A percentile compares a stretch with the other conserved stretches of the same genome.
Conservation (phyloP, 1,284 basidiomycete genomes). For the Inonotus hispidus region DNA sequence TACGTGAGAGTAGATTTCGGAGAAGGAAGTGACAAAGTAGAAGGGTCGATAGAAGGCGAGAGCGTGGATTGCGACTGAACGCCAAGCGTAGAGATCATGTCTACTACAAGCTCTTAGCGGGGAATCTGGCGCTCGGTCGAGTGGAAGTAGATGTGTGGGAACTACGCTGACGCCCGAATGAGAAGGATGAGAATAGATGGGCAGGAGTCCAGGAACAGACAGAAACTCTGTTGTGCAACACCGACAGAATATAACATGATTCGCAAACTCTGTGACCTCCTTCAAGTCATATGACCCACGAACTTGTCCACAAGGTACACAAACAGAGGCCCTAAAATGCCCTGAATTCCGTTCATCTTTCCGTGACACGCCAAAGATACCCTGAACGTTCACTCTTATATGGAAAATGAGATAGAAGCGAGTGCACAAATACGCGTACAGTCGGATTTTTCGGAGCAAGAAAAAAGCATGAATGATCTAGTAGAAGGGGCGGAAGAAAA, state of each 20-base stretch:
- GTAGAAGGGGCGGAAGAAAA: background rate
- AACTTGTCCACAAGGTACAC: background rate
- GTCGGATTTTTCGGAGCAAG: no score
- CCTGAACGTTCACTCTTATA: background rate
- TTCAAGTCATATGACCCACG: background rate
- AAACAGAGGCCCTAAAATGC: background rate
- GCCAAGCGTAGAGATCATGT: no score
- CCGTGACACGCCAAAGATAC: conserved; percentile 2
- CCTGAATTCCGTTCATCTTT: background rate
- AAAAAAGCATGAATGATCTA: background rate
- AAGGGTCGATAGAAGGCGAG: no score
- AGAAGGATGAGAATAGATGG: background rate
- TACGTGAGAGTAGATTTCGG: background rate
- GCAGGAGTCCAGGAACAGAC: background rate
- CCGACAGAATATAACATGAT: background rate
- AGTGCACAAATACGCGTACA: background rate
- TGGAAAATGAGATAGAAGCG: background rate
- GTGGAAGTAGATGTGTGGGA: no score
- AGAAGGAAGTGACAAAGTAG: background rate
- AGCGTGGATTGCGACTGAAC: no score
- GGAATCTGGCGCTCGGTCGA: no score
- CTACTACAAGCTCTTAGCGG: no score
- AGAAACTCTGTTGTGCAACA: background rate
- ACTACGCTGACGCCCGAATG: no score
- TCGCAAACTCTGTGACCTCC: background rate